phyloP scores from a whole-genome alignment of 805 yeast species.

The Candida silvatica region DNA sequence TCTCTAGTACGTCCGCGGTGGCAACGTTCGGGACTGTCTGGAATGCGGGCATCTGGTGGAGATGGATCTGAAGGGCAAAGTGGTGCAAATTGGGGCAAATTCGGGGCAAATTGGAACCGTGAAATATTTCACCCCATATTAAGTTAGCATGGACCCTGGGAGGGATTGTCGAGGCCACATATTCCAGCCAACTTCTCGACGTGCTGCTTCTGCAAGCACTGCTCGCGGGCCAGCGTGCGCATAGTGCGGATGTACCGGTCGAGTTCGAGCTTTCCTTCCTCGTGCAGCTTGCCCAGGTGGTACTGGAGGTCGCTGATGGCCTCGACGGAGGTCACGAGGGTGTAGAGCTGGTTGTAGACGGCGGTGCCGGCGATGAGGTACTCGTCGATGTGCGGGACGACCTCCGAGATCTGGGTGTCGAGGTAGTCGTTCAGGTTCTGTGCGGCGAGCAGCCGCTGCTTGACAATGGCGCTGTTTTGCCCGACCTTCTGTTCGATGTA shows the following conservation, averaged over 20 bases:
- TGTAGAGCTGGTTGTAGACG: conserved; percentile 54
- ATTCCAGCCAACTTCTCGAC: conserved; percentile 26
- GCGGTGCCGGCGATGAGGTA: conserved; percentile 41
- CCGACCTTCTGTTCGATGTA: conserved; percentile 10
- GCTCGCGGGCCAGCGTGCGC: conserved; percentile 54
- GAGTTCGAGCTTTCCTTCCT: conserved; percentile 34
- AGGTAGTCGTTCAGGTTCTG: conserved; percentile 11
- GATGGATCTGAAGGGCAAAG: neutral
- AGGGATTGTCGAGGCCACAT: conserved; percentile 10
- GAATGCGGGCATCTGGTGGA: too few relatives aligned
- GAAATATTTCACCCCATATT: too few relatives aligned
- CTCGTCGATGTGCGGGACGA: conserved; percentile 30
- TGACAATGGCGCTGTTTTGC: conserved; percentile 18
- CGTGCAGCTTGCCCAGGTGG: conserved; percentile 48
- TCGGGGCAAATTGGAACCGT: too few relatives aligned
- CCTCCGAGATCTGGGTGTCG: conserved; percentile 18
- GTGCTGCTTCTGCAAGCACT: conserved; percentile 44
- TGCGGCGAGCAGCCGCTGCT: conserved; percentile 7
- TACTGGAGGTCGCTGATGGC: conserved; percentile 34
- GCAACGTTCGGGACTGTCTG: too few relatives aligned
- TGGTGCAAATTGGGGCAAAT: too few relatives aligned
- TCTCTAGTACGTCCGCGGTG: conserved; percentile 12
- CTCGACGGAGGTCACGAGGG: conserved; percentile 49
- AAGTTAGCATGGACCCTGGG: neutral
- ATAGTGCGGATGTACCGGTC: conserved; percentile 33